Conservation (phyloP, 495 filamentous ascomycete species). For the Chaetomium tenue region DNA sequence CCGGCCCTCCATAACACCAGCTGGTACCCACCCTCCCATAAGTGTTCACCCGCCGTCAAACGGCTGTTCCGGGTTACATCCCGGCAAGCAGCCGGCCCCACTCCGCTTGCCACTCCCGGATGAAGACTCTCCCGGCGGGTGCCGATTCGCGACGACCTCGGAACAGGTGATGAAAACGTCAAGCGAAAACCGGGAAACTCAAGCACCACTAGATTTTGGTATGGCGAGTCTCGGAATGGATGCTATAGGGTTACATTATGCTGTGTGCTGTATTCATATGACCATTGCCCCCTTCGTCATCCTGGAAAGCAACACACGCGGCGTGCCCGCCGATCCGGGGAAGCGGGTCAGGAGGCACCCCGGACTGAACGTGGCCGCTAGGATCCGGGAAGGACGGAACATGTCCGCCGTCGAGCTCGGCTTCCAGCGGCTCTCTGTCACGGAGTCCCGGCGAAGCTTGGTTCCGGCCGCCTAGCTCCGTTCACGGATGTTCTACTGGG, state of each 20-base stretch:
- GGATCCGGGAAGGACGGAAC: background rate
- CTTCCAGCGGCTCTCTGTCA: constrained; percentile 22
- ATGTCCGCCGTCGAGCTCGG: constrained; percentile 9
- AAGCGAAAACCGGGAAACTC: background rate
- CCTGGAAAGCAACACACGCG: no score
- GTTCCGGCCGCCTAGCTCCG: background rate
- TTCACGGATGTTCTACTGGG: background rate
- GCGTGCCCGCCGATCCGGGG: background rate
- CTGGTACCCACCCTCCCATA: background rate
- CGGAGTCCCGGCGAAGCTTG: background rate
- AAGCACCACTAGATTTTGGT: background rate
- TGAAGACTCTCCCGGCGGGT: constrained; percentile 22
- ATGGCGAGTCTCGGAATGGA: background rate
- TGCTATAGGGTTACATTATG: background rate
- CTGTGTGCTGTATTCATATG: background rate
- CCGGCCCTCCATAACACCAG: background rate
- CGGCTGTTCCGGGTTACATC: background rate
- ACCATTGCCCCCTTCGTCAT: background rate
- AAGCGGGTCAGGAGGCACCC: background rate
- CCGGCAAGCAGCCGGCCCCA: background rate
- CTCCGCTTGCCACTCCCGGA: constrained; percentile 13
- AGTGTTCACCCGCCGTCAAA: background rate
- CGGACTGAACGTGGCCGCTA: background rate
- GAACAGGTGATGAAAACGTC: background rate
- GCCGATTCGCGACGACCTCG: background rate